Evolutionary conservation across 2,329 filamentous ascomycete species (phyloP).

Genomic region (Aspergillus arachidicola): DNA sequence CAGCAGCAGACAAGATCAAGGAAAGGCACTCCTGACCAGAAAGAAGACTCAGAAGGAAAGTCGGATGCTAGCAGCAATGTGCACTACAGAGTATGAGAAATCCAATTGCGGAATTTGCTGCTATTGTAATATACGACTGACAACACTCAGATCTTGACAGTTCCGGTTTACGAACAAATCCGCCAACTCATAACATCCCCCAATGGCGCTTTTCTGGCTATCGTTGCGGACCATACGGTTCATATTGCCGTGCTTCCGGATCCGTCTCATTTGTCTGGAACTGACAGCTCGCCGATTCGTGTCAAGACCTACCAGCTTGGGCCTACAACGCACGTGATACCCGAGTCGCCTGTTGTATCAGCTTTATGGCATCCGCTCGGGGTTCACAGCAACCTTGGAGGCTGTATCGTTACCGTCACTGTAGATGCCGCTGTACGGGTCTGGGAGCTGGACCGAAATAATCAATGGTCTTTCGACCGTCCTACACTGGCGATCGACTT

Average conservation of each 20-base stretch:
- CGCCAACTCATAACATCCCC: slow-evolving; percentile 84
- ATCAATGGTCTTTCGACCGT: slow-evolving; percentile 84
- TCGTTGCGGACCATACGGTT: slow-evolving; percentile 83
- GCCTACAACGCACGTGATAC: slow-evolving; percentile 86
- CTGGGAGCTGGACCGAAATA: slow-evolving; percentile 84
- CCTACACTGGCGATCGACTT: slow-evolving; percentile 84
- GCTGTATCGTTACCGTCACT: slow-evolving; percentile 84
- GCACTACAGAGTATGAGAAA: slow-evolving; percentile 31
- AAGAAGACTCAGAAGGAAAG: slow-evolving; percentile 27
- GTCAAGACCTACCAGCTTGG: slow-evolving; percentile 90
- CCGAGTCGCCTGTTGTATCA: slow-evolving; percentile 76
- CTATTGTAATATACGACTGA: slow-evolving; percentile 1
- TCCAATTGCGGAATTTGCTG: too few species aligned
- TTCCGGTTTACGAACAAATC: slow-evolving; percentile 78
- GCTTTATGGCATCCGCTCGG: slow-evolving; percentile 92
- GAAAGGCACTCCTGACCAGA: slow-evolving; percentile 24
- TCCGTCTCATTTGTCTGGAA: slow-evolving; percentile 70
- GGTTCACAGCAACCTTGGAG: slow-evolving; percentile 63
- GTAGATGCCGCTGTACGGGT: slow-evolving; percentile 83
- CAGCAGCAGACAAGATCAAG: slow-evolving; percentile 42
- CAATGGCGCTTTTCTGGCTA: slow-evolving; percentile 76
- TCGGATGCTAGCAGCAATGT: slow-evolving; percentile 38
- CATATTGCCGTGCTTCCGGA: slow-evolving; percentile 87
- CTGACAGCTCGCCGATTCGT: slow-evolving; percentile 70
- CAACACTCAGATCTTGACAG: slow-evolving; percentile 66